Percentiles rank a stretch among this genome's conserved stretches.
Conservation (phyloP, 768 basidiomycete species). For the Asterophora lycoperdoides region DNA sequence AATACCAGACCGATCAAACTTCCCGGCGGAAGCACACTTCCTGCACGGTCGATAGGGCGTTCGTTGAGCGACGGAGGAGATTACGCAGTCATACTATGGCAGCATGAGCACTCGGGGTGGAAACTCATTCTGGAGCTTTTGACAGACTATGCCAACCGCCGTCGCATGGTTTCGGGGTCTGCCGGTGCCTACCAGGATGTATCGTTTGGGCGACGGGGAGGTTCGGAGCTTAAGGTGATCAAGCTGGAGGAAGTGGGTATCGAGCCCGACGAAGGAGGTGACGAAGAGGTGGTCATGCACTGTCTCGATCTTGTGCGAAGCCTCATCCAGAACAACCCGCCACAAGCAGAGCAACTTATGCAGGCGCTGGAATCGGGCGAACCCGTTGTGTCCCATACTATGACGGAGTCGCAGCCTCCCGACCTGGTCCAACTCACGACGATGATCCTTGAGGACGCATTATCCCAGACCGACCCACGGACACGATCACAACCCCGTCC, state of each 20-base stretch:
- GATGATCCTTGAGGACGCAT: slow-evolving; percentile 77
- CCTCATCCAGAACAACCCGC: slow-evolving; percentile 66
- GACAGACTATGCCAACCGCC: slow-evolving; percentile 65
- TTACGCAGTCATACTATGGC: slow-evolving; percentile 72
- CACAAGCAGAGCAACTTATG: slow-evolving; percentile 61
- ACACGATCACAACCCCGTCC: slow-evolving; percentile 42
- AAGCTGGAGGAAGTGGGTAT: slow-evolving; percentile 68
- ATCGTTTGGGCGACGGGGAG: slow-evolving; percentile 47
- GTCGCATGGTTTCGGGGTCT: slow-evolving; percentile 40
- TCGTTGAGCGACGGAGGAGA: slow-evolving; percentile 74
- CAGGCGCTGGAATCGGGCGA: slow-evolving; percentile 58
- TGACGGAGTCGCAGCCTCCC: slow-evolving; percentile 51
- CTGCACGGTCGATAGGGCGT: slow-evolving; percentile 60
- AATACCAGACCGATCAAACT: slow-evolving; percentile 66
- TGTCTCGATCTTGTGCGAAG: slow-evolving; percentile 77
- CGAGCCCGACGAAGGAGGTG: slow-evolving; percentile 57
- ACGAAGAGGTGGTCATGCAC: slow-evolving; percentile 64
- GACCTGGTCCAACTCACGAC: slow-evolving; percentile 79
- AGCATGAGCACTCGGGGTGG: slow-evolving; percentile 83
- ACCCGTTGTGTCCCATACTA: slow-evolving; percentile 47
- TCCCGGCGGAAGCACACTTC: slow-evolving; percentile 73
- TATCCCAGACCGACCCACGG: slow-evolving; percentile 47
- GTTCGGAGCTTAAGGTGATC: slow-evolving; percentile 38
- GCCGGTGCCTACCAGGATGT: slow-evolving; percentile 43
- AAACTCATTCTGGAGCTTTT: slow-evolving; percentile 78